Percentiles rank a stretch among this genome's conserved stretches.
Evolutionary conservation across 768 basidiomycete species (phyloP).

Genomic region (Phylloporus sp.): DNA sequence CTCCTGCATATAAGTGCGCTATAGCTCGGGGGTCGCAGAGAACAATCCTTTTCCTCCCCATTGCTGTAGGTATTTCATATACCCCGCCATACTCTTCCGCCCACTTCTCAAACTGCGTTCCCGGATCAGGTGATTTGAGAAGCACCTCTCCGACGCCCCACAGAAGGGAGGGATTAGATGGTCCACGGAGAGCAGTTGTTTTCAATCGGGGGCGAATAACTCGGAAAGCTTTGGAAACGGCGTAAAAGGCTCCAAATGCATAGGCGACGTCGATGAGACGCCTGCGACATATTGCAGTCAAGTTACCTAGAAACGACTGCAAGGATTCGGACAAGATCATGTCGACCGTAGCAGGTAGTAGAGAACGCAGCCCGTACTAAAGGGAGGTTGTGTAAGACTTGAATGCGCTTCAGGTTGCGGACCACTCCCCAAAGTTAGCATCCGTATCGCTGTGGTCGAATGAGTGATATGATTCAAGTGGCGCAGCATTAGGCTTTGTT

Average conservation of each 20-base stretch:
- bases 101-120: slow-evolving; percentile 43
- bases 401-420: no score
- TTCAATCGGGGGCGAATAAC: slow-evolving; percentile 5
- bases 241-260: slow-evolving; percentile 3
- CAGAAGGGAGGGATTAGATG: slow-evolving; percentile 14
- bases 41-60: slow-evolving; percentile 37
- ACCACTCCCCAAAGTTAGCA: no score
- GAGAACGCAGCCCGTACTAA: no score
- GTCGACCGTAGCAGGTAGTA: no score
- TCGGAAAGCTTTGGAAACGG: slow-evolving; percentile 5
- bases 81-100: slow-evolving; percentile 43
- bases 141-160: slow-evolving; percentile 12
- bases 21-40: slow-evolving; percentile 49
- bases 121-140: slow-evolving; percentile 21
- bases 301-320: neutral
- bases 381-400: no score
- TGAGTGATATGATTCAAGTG: no score
- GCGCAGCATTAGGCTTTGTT: no score
- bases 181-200: slow-evolving; percentile 22
- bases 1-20: slow-evolving; percentile 48
- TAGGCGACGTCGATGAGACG: slow-evolving; percentile 3
- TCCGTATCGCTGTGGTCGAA: no score
- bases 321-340: no score
- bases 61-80: slow-evolving; percentile 37
- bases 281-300: neutral